A percentile compares a stretch with the other conserved stretches of the same genome.
Conservation (phyloP, 2,329 filamentous ascomycete species). For the Beauveria scarabaeidicola region DNA sequence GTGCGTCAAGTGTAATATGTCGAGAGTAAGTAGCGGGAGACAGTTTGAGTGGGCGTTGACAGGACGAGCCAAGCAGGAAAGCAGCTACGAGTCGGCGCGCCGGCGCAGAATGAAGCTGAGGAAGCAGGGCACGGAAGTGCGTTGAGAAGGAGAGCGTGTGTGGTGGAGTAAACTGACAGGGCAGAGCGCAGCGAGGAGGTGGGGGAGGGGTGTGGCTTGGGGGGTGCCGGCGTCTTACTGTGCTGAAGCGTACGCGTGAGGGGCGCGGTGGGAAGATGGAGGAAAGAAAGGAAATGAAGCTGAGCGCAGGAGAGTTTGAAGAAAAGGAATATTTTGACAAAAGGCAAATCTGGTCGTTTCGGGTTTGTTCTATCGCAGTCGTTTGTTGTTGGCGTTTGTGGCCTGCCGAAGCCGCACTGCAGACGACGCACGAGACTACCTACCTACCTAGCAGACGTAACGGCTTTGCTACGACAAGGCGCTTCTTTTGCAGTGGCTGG, state of each 20-base stretch:
- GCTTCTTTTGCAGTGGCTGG: too few relatives aligned
- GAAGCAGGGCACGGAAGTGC: constrained; percentile 11
- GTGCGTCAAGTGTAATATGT: not conserved
- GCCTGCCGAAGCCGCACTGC: not conserved
- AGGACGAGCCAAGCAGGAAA: not conserved
- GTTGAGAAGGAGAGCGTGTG: constrained; percentile 8
- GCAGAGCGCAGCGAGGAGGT: not conserved
- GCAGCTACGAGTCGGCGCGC: not conserved
- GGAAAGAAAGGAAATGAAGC: not conserved
- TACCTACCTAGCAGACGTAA: too few relatives aligned
- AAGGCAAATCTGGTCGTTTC: not conserved
- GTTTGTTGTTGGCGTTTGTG: not conserved
- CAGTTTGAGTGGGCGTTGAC: not conserved
- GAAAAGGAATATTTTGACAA: not conserved
- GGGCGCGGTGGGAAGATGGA: not conserved
- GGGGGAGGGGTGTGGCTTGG: not conserved
- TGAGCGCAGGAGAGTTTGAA: not conserved
- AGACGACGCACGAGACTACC: too few relatives aligned
- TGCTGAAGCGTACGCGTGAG: constrained; percentile 1
- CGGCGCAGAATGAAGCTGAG: constrained; percentile 13
- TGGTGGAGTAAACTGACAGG: not conserved
- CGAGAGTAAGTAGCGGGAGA: not conserved
- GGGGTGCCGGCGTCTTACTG: constrained; percentile 1
- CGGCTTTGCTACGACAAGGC: too few relatives aligned
- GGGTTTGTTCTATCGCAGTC: not conserved